These are phyloP conservation scores for Amylocystis lapponica DNA, from an alignment of 768 basidiomycete genomes.

Conservation along the genomic window DNA sequence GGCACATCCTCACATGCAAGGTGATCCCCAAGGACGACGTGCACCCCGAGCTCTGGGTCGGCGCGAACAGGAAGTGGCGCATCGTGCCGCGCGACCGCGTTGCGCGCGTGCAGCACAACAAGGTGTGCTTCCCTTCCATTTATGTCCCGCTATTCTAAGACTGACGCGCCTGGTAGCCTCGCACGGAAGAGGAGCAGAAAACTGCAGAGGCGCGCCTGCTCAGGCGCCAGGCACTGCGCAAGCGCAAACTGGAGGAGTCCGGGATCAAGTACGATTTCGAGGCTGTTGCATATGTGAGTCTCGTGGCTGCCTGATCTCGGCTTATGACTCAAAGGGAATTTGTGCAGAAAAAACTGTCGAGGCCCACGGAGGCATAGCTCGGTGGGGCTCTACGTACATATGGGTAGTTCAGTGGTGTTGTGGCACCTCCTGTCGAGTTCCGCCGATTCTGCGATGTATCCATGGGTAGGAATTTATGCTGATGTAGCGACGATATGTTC, in stretches of 20 bases:
- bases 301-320: background rate
- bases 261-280: slow-evolving; percentile 89
- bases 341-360: slow-evolving; percentile 33
- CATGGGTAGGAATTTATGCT: no score
- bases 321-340: background rate
- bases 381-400: background rate
- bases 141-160: background rate
- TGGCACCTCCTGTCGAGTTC: no score
- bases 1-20: slow-evolving; percentile 90
- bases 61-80: slow-evolving; percentile 92
- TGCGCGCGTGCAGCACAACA: slow-evolving; percentile 72
- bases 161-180: slow-evolving; percentile 42
- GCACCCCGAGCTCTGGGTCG: slow-evolving; percentile 92
- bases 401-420: no score
- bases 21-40: slow-evolving; percentile 85
- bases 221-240: slow-evolving; percentile 70
- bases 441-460: no score
- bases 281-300: slow-evolving; percentile 75
- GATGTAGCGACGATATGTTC: no score
- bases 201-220: slow-evolving; percentile 64
- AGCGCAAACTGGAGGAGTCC: slow-evolving; percentile 68
- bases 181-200: slow-evolving; percentile 65
- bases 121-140: slow-evolving; percentile 39
- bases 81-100: slow-evolving; percentile 68
- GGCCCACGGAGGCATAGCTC: slow-evolving; percentile 17